Evolutionary conservation across 768 basidiomycete species (phyloP), one percentile per base, ranked within the genome.

Genomic region (Rhodotorula paludigena): DNA sequence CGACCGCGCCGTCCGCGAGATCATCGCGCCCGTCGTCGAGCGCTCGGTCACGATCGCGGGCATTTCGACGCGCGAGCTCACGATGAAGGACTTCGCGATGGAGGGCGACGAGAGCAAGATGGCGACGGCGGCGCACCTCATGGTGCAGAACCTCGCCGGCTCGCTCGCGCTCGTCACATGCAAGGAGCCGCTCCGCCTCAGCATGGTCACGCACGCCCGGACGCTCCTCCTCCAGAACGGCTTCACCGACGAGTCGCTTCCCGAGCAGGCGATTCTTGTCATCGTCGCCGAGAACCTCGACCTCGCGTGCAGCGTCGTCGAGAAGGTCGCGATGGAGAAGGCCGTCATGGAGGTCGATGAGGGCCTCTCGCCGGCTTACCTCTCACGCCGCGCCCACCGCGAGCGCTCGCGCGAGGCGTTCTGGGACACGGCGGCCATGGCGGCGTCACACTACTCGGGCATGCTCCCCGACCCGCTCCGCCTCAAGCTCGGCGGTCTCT

Each of bases 41-140:
- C 85, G 96, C 60, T 97, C 93, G 30, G 96, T 97, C 32, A 98
- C 96, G 1, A 98, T 99, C 72, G 94, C 94, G 18, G 92, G 92
- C 33, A 98, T 98, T 71, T 98, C 96, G 21, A 94, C 94, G 25
- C 84, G 92, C 45, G 96, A 99, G 77, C 82, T 99, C 16, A 90
- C 96, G 28, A 84, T 87, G 53, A 98, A 98, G 80, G 96, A 99
- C 78, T 99, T 93, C 72, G 92, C 89, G 6, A 90, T 89, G 57
- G 96, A 99, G 71, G 81, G 86, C 33, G 90, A 89, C 75, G 92
- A 98, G 74, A 86, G 88, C 57, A 93, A 89, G 78, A 79, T 99
- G 75, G 87, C 91, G 41, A 87, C 87, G 74, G 91, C 96, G 33
- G 92, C 89, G 20, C 92, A 96, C 78, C 78, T 92, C 42, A 98